phyloP scores from a whole-genome alignment of 768 basidiomycete species.

The Suillus weaverae region DNA sequence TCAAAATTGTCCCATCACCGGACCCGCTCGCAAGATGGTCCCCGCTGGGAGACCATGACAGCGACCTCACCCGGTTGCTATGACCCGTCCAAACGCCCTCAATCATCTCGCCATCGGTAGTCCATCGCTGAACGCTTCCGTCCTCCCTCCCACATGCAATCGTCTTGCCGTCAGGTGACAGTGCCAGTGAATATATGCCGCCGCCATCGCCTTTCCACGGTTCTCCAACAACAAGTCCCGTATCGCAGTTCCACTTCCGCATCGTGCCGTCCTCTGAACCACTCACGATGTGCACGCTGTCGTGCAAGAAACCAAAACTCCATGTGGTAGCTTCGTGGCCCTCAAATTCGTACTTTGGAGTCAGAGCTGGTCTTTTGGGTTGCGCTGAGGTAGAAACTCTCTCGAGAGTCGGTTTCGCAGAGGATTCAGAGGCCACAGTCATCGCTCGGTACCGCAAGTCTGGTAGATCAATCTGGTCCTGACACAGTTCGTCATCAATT shows the following conservation, averaged over 20 bases:
- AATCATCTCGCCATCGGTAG: neutral
- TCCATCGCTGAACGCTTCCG: neutral
- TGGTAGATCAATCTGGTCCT: too few species aligned
- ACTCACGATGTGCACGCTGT: neutral
- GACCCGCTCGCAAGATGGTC: neutral
- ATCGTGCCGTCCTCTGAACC: neutral
- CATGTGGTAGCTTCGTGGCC: neutral
- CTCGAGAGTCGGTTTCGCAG: neutral
- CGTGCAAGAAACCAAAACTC: neutral
- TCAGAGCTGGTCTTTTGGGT: neutral
- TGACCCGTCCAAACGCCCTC: neutral
- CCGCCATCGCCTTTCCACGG: neutral
- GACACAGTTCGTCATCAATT: neutral
- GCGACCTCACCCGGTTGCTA: neutral
- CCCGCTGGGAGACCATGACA: neutral
- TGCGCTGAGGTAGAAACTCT: neutral
- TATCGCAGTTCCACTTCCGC: neutral
- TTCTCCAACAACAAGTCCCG: neutral
- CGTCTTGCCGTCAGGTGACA: neutral
- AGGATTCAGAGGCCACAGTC: neutral
- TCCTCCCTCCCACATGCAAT: neutral
- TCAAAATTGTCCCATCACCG: neutral
- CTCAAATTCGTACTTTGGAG: neutral
- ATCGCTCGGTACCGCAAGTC: neutral
- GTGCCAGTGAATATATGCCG: neutral